A percentile compares a stretch with the other conserved stretches of the same genome.
phyloP scores from a whole-genome alignment of 129 eudicot genomes.

The sunflower (Helianthus annuus) region DNA sequence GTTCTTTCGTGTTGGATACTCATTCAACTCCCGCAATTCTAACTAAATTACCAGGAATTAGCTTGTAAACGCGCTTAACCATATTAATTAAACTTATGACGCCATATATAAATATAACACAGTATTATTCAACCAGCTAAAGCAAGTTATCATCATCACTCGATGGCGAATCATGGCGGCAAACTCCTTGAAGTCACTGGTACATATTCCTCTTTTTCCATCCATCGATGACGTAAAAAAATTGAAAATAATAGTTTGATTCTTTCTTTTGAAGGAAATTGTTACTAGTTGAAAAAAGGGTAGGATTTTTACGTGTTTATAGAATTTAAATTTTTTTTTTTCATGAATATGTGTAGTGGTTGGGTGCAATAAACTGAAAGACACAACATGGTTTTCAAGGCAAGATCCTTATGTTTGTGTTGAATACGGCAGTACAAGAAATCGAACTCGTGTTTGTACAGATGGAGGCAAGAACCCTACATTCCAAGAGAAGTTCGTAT shows the following conservation, averaged over 20 bases:
- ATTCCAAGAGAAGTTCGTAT: slow-evolving; percentile 85
- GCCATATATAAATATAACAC: too few species aligned
- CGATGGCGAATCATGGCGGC: slow-evolving; percentile 30
- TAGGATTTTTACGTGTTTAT: not conserved
- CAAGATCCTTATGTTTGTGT: slow-evolving; percentile 94
- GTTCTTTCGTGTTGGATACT: too few species aligned
- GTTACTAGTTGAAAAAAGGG: too few species aligned
- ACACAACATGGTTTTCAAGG: slow-evolving; percentile 93
- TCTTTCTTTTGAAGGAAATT: too few species aligned
- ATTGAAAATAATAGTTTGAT: too few species aligned
- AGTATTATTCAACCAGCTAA: too few species aligned
- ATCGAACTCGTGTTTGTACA: slow-evolving; percentile 74
- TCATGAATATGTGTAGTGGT: slow-evolving; percentile 46
- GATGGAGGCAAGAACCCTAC: slow-evolving; percentile 90
- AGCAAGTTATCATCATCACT: not conserved
- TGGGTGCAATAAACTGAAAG: slow-evolving; percentile 68
- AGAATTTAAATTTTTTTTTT: not conserved
- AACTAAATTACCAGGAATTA: too few species aligned
- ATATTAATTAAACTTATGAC: too few species aligned
- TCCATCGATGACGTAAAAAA: too few species aligned
- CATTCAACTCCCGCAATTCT: too few species aligned
- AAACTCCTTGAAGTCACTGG: slow-evolving; percentile 85
- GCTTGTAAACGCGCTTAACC: too few species aligned
- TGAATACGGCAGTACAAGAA: slow-evolving; percentile 67
- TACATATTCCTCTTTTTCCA: slow-evolving; percentile 4